These are phyloP conservation scores for Debaryomyces subglobosus DNA, from an alignment of 1,139 yeast species.

Conservation along the genomic window DNA sequence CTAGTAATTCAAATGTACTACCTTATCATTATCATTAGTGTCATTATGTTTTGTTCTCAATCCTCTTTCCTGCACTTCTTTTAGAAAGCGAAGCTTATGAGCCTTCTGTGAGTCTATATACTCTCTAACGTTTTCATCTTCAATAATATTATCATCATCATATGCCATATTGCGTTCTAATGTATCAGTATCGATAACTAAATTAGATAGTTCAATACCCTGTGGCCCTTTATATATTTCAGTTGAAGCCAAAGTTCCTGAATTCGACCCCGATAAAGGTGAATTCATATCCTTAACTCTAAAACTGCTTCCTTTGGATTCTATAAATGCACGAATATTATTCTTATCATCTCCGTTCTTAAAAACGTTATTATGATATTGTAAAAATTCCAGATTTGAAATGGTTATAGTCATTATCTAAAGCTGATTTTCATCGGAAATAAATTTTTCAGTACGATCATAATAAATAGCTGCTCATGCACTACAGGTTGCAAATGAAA, in stretches of 20 bases:
- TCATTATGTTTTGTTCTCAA: constrained; percentile 4
- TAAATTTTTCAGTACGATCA: not conserved
- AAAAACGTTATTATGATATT: constrained; percentile 12
- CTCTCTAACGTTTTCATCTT: constrained; percentile 18
- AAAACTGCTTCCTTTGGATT: constrained; percentile 11
- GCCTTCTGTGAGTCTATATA: constrained; percentile 21
- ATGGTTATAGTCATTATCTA: constrained; percentile 11
- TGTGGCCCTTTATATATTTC: not conserved
- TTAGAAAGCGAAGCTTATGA: constrained; percentile 26
- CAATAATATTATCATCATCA: constrained; percentile 12
- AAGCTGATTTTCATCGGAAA: not conserved
- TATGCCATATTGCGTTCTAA: constrained; percentile 14
- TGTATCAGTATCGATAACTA: constrained; percentile 24
- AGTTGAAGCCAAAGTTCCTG: not conserved
- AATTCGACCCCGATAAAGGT: not conserved
- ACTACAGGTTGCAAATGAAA: constrained; percentile 2
- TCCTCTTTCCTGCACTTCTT: constrained; percentile 29
- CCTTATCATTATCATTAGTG: not conserved
- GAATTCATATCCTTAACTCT: constrained; percentile 5
- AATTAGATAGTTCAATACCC: constrained; percentile 12
- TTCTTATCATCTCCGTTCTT: constrained; percentile 3
- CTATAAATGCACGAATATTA: constrained; percentile 13
- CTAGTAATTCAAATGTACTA: not conserved
- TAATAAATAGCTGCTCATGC: constrained; percentile 1
- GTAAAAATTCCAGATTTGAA: constrained; percentile 11